Percentiles rank a stretch among this genome's conserved stretches.
Conservation (phyloP, 2,329 filamentous ascomycete species). For the Phaeophleospora eucalypticola region DNA sequence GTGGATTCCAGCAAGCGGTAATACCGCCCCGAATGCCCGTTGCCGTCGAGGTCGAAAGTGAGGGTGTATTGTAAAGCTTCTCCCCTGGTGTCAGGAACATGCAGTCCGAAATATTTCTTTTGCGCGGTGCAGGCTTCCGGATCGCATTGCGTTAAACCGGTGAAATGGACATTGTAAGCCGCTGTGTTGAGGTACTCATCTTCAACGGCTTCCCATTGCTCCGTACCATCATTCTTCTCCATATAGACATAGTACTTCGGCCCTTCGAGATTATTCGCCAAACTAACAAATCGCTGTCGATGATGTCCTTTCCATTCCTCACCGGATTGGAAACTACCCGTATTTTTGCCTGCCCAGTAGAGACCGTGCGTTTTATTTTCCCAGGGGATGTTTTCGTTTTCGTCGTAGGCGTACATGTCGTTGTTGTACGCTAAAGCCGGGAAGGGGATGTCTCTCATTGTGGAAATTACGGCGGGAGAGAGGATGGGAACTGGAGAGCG, state of each 20-base stretch:
- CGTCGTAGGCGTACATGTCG: no score
- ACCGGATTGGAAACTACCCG: neutral
- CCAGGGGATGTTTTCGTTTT: no score
- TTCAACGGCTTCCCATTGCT: slow-evolving; percentile 3
- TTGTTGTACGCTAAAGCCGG: no score
- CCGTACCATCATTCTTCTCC: neutral
- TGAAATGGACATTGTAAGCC: slow-evolving; percentile 45
- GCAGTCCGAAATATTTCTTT: slow-evolving; percentile 16
- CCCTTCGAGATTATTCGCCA: slow-evolving; percentile 19
- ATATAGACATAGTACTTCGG: slow-evolving; percentile 6
- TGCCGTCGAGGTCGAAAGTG: slow-evolving; percentile 7
- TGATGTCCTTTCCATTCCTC: neutral
- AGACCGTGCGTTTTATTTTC: no score
- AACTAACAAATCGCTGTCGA: slow-evolving; percentile 49
- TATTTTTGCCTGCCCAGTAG: no score
- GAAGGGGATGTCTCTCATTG: no score
- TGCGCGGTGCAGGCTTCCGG: slow-evolving; percentile 31
- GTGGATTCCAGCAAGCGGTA: slow-evolving; percentile 49
- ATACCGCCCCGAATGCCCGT: slow-evolving; percentile 49
- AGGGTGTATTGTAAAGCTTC: slow-evolving; percentile 11
- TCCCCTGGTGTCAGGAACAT: slow-evolving; percentile 4
- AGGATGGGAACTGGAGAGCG: no score
- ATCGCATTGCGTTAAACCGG: slow-evolving; percentile 46
- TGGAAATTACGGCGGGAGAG: no score
- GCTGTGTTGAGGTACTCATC: slow-evolving; percentile 17